Conservation (phyloP, 75 land plant species). For the Cunninghamia lanceolata region DNA sequence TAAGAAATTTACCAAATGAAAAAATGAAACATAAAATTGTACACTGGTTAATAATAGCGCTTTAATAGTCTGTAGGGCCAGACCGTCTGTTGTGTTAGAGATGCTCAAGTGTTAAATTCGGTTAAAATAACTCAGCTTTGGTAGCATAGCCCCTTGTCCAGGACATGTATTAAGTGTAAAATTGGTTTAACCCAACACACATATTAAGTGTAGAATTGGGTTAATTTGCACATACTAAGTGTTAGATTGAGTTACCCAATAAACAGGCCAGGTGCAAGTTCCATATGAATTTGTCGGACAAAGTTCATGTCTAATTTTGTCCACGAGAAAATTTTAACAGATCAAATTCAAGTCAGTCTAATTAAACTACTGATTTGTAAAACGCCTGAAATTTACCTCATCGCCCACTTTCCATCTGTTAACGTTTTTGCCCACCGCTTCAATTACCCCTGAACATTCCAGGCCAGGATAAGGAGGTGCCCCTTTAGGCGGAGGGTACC, state of each 20-base stretch:
- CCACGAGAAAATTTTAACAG: not conserved
- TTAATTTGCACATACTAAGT: not conserved
- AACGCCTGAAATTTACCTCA: slow-evolving; percentile 41
- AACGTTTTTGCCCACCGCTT: slow-evolving; percentile 61
- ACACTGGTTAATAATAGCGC: not conserved
- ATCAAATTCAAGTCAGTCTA: not conserved
- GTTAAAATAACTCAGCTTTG: too few species aligned
- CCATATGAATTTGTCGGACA: not conserved
- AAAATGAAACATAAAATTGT: not conserved
- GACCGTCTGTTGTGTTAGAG: not conserved
- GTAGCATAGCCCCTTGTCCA: not conserved
- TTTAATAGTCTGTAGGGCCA: not conserved
- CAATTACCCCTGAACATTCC: slow-evolving; percentile 88
- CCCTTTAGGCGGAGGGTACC: slow-evolving; percentile 68
- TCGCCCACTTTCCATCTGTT: slow-evolving; percentile 87
- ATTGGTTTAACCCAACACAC: not conserved
- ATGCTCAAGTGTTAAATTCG: not conserved
- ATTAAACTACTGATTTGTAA: not conserved
- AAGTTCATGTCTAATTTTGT: not conserved
- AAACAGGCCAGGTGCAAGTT: not conserved
- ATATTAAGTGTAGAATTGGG: too few species aligned
- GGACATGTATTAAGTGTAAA: not conserved
- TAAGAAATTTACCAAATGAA: not conserved
- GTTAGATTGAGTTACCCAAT: not conserved
- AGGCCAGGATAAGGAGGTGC: slow-evolving; percentile 79